Percentiles rank a stretch among this genome's conserved stretches.
phyloP scores from a whole-genome alignment of 2,329 filamentous ascomycete genomes.

The Colletotrichum sp. region DNA sequence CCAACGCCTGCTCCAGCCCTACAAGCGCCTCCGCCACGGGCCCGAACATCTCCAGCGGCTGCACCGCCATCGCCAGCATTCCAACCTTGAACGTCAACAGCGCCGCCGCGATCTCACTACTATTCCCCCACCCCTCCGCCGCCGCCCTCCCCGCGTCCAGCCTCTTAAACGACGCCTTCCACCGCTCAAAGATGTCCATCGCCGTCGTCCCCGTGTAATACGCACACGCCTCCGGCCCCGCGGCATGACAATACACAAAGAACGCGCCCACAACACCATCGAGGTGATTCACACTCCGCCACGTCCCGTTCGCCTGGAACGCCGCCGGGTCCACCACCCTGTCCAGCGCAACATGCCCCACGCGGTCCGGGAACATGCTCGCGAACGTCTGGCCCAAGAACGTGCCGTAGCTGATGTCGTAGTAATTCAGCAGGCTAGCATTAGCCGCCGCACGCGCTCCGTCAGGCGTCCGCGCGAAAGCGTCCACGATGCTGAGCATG shows the following conservation, averaged over 20 bases:
- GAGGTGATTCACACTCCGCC: constrained; percentile 44
- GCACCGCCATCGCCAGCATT: neutral
- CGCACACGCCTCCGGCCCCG: constrained; percentile 42
- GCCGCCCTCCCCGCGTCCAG: constrained; percentile 22
- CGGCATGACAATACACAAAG: constrained; percentile 46
- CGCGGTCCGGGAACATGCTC: constrained; percentile 41
- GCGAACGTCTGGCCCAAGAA: constrained; percentile 44
- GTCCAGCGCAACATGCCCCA: constrained; percentile 45
- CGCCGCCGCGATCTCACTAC: neutral
- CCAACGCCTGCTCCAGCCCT: neutral
- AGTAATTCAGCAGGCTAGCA: constrained; percentile 39
- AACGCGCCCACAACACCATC: constrained; percentile 47
- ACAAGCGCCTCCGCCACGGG: neutral
- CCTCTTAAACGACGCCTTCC: constrained; percentile 20
- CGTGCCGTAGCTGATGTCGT: constrained; percentile 54
- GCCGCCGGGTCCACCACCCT: constrained; percentile 47
- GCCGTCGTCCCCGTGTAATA: constrained; percentile 36
- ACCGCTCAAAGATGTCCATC: constrained; percentile 36
- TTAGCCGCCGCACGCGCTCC: constrained; percentile 11
- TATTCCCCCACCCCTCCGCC: constrained; percentile 23
- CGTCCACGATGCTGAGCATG: constrained; percentile 47
- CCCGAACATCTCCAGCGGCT: neutral
- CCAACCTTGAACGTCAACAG: neutral
- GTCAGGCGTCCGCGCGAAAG: constrained; percentile 17
- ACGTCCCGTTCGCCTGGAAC: constrained; percentile 38